Evolutionary conservation across 169 alveolate species (phyloP).

Genomic region (Amoebophrya sp.): DNA sequence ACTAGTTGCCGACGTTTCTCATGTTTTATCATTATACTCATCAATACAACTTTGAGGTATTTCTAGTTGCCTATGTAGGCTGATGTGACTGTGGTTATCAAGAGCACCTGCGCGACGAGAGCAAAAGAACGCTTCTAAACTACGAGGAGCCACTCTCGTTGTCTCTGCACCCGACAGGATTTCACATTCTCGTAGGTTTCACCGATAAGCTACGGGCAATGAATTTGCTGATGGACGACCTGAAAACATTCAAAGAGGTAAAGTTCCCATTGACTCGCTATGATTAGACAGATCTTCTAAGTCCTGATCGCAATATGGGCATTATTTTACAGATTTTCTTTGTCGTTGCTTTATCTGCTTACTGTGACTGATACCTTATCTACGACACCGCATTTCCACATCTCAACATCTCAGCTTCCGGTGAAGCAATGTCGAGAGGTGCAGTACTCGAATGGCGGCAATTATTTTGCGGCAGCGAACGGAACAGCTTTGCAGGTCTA

Average conservation of each 20-base stretch:
- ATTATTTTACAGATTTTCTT: too few relatives aligned
- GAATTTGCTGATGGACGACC: slow-evolving; percentile 72
- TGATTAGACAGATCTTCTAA: neutral
- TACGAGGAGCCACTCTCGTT: neutral
- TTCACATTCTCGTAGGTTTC: slow-evolving; percentile 80
- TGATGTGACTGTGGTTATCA: too few relatives aligned
- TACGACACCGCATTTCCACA: too few relatives aligned
- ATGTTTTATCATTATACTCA: too few relatives aligned
- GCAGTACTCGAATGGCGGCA: slow-evolving; percentile 80
- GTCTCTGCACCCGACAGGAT: slow-evolving; percentile 56
- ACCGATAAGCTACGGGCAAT: slow-evolving; percentile 66
- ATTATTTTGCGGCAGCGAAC: slow-evolving; percentile 79
- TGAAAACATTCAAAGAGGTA: slow-evolving; percentile 62
- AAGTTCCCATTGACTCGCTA: neutral
- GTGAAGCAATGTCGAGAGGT: slow-evolving; percentile 41
- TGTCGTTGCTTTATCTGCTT: too few relatives aligned
- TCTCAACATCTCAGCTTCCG: neutral
- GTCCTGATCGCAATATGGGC: too few relatives aligned
- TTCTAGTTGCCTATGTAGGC: too few relatives aligned
- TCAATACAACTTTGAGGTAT: too few relatives aligned
- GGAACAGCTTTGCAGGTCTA: slow-evolving; percentile 56
- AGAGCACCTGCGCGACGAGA: too few relatives aligned
- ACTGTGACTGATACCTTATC: too few relatives aligned
- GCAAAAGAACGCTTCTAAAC: too few relatives aligned
- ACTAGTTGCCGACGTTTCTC: too few relatives aligned